These are phyloP conservation scores for Penicillium paneum DNA, from an alignment of 2,329 filamentous ascomycete species.

Conservation along the genomic window DNA sequence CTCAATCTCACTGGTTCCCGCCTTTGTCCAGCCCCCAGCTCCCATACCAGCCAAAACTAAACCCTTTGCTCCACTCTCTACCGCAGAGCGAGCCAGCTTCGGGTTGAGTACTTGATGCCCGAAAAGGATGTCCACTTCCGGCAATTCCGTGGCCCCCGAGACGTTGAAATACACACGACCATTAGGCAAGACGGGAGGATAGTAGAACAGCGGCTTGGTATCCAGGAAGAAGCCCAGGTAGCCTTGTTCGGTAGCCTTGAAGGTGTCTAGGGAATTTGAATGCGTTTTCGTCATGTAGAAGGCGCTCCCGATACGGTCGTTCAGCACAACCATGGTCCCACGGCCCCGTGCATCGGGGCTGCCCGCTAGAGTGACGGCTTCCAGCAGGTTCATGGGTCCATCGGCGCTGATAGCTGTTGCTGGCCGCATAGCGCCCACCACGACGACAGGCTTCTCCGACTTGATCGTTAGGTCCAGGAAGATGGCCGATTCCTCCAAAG, in stretches of 20 bases:
- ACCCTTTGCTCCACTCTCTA: neutral
- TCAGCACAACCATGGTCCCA: neutral
- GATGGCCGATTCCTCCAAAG: neutral
- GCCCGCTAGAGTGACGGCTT: neutral
- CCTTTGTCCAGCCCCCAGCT: neutral
- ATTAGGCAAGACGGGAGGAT: neutral
- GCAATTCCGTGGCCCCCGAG: neutral
- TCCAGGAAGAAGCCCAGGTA: neutral
- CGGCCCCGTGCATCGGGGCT: neutral
- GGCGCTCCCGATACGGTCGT: neutral
- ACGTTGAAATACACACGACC: neutral
- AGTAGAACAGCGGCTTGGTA: neutral
- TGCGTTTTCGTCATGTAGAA: neutral
- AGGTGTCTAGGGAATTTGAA: neutral
- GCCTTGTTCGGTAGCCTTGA: neutral
- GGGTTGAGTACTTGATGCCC: neutral
- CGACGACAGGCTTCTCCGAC: neutral
- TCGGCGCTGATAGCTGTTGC: neutral
- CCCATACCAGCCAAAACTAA: neutral
- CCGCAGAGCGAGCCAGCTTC: neutral
- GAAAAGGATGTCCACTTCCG: neutral
- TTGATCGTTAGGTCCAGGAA: neutral
- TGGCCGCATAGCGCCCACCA: neutral
- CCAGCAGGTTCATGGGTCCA: neutral
- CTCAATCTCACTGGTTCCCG: neutral